These are phyloP conservation scores for Musa acuminata DNA, from an alignment of 176 grass and related monocot genomes.

Conservation along the genomic window DNA sequence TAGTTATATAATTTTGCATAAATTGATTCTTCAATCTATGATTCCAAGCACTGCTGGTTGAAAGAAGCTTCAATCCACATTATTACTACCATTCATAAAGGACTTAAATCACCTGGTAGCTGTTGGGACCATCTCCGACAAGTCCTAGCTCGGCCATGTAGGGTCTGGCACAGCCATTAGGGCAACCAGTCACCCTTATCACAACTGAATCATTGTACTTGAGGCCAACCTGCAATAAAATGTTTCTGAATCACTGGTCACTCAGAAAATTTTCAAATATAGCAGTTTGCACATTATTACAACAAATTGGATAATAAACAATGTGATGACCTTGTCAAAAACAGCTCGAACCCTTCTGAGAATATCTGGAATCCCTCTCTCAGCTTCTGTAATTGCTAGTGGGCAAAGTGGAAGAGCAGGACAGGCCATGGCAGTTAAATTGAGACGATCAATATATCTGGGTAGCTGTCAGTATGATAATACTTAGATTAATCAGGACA, in stretches of 20 bases:
- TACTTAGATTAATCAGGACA: not conserved
- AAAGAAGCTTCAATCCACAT: no score
- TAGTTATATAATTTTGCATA: no score
- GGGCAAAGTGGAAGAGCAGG: constrained; percentile 87
- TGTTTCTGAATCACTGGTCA: not conserved
- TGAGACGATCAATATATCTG: constrained; percentile 68
- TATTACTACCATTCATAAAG: not conserved
- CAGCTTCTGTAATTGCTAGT: constrained; percentile 88
- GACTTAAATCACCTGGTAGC: constrained; percentile 63
- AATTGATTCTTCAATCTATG: no score
- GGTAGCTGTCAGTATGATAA: constrained; percentile 55
- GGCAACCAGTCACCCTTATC: constrained; percentile 86
- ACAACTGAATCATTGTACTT: constrained; percentile 67
- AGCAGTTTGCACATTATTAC: not conserved
- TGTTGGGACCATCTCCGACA: constrained; percentile 91
- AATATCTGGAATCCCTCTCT: constrained; percentile 80
- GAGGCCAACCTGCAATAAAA: constrained; percentile 59
- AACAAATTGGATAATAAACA: not conserved
- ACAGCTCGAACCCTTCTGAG: constrained; percentile 79
- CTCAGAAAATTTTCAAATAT: not conserved
- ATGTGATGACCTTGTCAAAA: constrained; percentile 60
- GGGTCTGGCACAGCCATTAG: constrained; percentile 91
- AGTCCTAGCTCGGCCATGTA: constrained; percentile 97
- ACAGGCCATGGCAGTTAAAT: constrained; percentile 88
- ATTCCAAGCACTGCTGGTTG: no score